Evolutionary conservation across 371 early-diverging fungal genomes (phyloP), one percentile per base, ranked within the genome.

Genomic region (Gilbertella persicaria): DNA sequence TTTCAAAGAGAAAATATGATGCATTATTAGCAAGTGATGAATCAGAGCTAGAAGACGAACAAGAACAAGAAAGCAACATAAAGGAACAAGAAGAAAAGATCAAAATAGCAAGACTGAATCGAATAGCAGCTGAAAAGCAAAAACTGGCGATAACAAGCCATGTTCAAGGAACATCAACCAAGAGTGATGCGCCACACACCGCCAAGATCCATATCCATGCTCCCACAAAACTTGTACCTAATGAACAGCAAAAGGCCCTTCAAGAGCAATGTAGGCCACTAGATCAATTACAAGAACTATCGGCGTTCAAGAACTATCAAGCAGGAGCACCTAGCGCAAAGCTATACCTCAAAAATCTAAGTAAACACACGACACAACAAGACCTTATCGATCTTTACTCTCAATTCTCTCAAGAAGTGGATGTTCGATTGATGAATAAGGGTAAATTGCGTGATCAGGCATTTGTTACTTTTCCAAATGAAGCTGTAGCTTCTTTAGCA

Each of bases 1-100:
- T 67, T 13, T 62, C 66, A 61, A 52, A 48, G 30, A 45, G 75
- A 43, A 76, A 71, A 37, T 58, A 55, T 9, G 78, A 79, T 45
- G 66, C 55, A 6, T 47, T 79, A 23, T 46, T 83, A 9, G 69
- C 82, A 5, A 76, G 73, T 20, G 83, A 82, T 58, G 83, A 83
- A 58, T 83, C 83, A 7, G 83, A 83, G 45, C 21, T 83, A n/a
- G 80, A 79, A 33, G 76, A 74, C 1, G 75, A 69, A 19, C 45
- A 58, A 12, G 75, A 71, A 7, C 66, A 77, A 6, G 45, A 61
- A n/a, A n/a, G 28, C 19, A 26, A 20, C 4, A 48, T 20, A 23
- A 44, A 55, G 19, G 47, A 48, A 5, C 60, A 61, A 35, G 64
- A 73, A 26, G 52, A 66, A 48, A 20, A 54, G 45, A 56, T 62